Evolutionary conservation across 495 filamentous ascomycete species (phyloP).

Genomic region (Diplogelasinospora grovesii): DNA sequence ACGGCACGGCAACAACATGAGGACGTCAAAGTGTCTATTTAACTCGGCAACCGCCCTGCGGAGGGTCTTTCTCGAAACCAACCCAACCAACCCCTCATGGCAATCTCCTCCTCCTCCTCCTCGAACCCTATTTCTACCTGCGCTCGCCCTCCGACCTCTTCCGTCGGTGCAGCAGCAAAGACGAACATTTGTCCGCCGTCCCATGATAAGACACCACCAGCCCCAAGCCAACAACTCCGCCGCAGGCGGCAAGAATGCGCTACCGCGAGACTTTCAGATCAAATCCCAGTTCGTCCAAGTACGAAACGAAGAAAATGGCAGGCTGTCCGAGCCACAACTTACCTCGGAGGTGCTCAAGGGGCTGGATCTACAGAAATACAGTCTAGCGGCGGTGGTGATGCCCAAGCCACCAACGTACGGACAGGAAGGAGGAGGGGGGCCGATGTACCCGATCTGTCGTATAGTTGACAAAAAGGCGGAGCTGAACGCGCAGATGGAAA

Average conservation of each 20-base stretch:
- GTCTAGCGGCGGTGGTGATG: conserved; percentile 52
- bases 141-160: not conserved
- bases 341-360: conserved; percentile 37
- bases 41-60: conserved; percentile 33
- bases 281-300: conserved; percentile 44
- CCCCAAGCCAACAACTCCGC: not conserved
- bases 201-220: not conserved
- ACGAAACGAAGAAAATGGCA: conserved; percentile 40
- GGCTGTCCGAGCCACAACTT: conserved; percentile 39
- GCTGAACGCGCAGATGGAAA: conserved; percentile 16
- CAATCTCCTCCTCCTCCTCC: conserved; percentile 3
- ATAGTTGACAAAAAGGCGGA: conserved; percentile 44
- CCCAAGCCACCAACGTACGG: conserved; percentile 3
- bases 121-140: conserved; percentile 14
- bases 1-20: too few species aligned
- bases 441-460: conserved; percentile 54
- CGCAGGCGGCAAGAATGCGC: not conserved
- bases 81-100: conserved; percentile 13
- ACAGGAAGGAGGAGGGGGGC: conserved; percentile 1
- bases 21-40: conserved; percentile 29
- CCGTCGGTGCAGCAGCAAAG: not conserved
- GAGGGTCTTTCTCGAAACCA: conserved; percentile 33
- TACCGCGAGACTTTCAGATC: conserved; percentile 51
- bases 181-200: conserved; percentile 5
- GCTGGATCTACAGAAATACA: conserved; percentile 44